Evolutionary conservation across 306 rosid genomes (phyloP).

Genomic region (Parietaria judaica): DNA sequence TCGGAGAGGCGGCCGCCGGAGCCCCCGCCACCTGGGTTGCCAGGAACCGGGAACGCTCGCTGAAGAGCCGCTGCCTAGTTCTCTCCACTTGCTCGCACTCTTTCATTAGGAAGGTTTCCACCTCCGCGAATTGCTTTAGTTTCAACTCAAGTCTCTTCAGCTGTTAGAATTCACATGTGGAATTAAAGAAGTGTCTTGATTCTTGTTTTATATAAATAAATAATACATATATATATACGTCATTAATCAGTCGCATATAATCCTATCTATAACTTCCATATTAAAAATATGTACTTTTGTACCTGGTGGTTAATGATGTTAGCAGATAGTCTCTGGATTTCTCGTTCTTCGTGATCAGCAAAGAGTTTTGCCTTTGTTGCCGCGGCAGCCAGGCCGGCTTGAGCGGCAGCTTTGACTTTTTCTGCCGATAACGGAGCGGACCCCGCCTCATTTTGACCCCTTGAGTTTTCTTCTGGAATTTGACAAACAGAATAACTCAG

Average conservation of each 20-base stretch:
- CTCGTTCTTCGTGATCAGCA: conserved; percentile 99
- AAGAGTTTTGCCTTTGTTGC: conserved; percentile 93
- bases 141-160: conserved; percentile 94
- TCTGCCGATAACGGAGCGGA: conserved; percentile 52
- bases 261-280: background rate
- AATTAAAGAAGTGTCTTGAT: background rate
- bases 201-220: background rate
- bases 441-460: conserved; percentile 54
- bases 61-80: conserved; percentile 70
- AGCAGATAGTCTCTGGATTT: conserved; percentile 96
- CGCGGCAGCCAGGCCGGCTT: conserved; percentile 95
- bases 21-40: conserved; percentile 60
- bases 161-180: conserved; percentile 32
- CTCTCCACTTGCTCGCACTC: conserved; percentile 96
- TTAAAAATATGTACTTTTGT: conserved; percentile 8
- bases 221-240: background rate
- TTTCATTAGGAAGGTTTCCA: conserved; percentile 91
- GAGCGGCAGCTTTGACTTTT: conserved; percentile 79
- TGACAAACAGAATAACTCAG: conserved; percentile 10
- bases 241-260: background rate
- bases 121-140: conserved; percentile 97
- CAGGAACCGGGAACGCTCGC: conserved; percentile 63
- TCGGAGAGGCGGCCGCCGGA: conserved; percentile 41
- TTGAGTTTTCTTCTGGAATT: conserved; percentile 54
- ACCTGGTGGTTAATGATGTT: conserved; percentile 95